These are phyloP conservation scores for Auriscalpium vulgare DNA, from an alignment of 768 basidiomycete species.

Conservation along the genomic window DNA sequence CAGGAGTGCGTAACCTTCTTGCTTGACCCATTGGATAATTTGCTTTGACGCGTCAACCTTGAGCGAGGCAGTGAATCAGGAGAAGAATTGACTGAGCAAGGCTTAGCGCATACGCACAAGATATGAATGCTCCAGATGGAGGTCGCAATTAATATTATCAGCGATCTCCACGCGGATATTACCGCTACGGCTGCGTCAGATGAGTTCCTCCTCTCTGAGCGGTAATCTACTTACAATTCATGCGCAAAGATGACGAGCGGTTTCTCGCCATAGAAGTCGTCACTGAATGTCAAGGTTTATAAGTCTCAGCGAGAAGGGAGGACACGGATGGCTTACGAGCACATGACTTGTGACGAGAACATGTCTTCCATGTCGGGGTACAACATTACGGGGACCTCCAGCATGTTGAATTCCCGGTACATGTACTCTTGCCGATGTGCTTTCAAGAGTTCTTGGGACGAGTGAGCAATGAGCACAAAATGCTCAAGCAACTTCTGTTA, in stretches of 20 bases:
- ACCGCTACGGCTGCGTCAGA: conserved; percentile 43
- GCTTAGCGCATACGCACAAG: conserved; percentile 40
- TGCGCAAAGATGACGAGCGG: conserved; percentile 86
- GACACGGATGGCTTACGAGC: conserved; percentile 58
- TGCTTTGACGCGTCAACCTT: conserved; percentile 83
- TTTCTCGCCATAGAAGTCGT: conserved; percentile 67
- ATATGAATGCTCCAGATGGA: conserved; percentile 76
- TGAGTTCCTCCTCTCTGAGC: neutral
- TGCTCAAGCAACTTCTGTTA: conserved; percentile 17
- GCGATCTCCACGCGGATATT: conserved; percentile 82
- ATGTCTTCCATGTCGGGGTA: conserved; percentile 54
- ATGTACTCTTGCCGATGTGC: conserved; percentile 81
- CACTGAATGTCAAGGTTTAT: conserved; percentile 30
- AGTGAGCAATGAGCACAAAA: neutral
- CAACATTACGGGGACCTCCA: conserved; percentile 66
- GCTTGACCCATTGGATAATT: conserved; percentile 69
- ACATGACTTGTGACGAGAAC: conserved; percentile 79
- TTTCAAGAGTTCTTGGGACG: conserved; percentile 67
- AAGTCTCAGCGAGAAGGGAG: neutral
- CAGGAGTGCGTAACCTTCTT: conserved; percentile 61
- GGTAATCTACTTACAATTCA: conserved; percentile 67
- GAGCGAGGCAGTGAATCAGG: neutral
- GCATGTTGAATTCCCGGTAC: conserved; percentile 67
- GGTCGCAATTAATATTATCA: conserved; percentile 61
- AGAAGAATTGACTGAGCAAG: neutral